These are phyloP conservation scores for Colletotrichum destructivum DNA, from an alignment of 2,329 filamentous ascomycete species.

Conservation along the genomic window DNA sequence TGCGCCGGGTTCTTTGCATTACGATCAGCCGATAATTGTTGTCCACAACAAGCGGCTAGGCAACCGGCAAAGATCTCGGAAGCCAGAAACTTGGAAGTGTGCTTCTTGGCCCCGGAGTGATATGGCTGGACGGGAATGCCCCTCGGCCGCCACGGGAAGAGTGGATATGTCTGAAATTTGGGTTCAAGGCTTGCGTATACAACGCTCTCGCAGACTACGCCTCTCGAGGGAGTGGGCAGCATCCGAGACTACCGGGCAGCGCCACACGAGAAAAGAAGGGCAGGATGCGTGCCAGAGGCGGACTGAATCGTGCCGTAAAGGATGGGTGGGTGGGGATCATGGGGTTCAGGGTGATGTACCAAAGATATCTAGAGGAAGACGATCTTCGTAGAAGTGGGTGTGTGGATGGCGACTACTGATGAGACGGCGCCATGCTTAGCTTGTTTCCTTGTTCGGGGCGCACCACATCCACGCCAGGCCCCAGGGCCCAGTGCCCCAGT, in stretches of 20 bases:
- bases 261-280: slow-evolving; percentile 21
- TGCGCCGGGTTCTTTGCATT: neutral
- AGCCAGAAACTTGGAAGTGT: neutral
- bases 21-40: slow-evolving; percentile 27
- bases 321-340: slow-evolving; percentile 42
- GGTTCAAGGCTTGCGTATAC: neutral
- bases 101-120: neutral
- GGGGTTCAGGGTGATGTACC: slow-evolving; percentile 35
- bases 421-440: slow-evolving; percentile 6
- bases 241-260: slow-evolving; percentile 39
- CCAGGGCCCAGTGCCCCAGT: neutral
- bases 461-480: slow-evolving; percentile 3
- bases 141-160: slow-evolving; percentile 28
- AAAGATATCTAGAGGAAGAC: slow-evolving; percentile 32
- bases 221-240: slow-evolving; percentile 29
- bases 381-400: slow-evolving; percentile 42
- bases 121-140: slow-evolving; percentile 21
- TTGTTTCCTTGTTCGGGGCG: slow-evolving; percentile 36
- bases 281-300: slow-evolving; percentile 15
- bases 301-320: slow-evolving; percentile 35
- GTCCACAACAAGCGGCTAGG: slow-evolving; percentile 1
- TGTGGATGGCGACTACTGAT: slow-evolving; percentile 27
- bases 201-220: slow-evolving; percentile 7
- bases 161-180: slow-evolving; percentile 20
- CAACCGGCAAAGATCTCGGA: neutral